Base-by-base conservation (phyloP, 2,329 filamentous ascomycete species). In the Truncatella angustata region DNA sequence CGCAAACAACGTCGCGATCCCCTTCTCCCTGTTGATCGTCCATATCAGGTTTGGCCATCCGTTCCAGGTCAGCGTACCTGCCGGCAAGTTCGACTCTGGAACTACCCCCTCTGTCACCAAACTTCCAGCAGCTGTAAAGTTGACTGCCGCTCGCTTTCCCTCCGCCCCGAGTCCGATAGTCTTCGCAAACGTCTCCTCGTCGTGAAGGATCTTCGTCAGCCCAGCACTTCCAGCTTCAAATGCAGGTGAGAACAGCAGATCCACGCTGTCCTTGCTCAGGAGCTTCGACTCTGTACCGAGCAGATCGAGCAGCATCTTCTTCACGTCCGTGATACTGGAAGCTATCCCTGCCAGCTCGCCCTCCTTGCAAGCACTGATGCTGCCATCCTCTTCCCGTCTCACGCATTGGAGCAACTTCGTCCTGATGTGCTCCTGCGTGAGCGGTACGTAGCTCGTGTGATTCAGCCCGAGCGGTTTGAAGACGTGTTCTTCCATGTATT, bases 11-110 rank as follows among this genome's bases (percentile, higher is more conserved):
- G 36, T 42, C 18, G 35, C 47, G 6, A 50, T 50, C 0, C 47
- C 47, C 9, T 18, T 30, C 24, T 50, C 24, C 32, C 47, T 40
- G 47, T 50, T 50, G 30, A 50, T 50, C 14, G 47, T 70, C 77
- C 76, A 80, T n/a, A 70, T 67, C 5, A 74, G 56, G 59, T 80
- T 80, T 11, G 71, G 65, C 54, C 73, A 67, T 0, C 76, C 76
- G 44, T 69, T 65, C 76, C 76, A 79, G 6, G 62, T 63, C 56
- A 78, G 24, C 3, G 70, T 70, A 2, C 70, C 71, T 26, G 50
- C 70, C 59, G 7, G 60, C 63, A 4, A 67, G 67, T 35, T 64
- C 60, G 26, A 71, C 62, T 10, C 70, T 65, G 47, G 70, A 57
- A 10, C 72, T 64, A n/a, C 75, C 56, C 0, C 76, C 74, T 4